phyloP scores from a whole-genome alignment of 1,139 yeast genomes.

The Pichia sp. region DNA sequence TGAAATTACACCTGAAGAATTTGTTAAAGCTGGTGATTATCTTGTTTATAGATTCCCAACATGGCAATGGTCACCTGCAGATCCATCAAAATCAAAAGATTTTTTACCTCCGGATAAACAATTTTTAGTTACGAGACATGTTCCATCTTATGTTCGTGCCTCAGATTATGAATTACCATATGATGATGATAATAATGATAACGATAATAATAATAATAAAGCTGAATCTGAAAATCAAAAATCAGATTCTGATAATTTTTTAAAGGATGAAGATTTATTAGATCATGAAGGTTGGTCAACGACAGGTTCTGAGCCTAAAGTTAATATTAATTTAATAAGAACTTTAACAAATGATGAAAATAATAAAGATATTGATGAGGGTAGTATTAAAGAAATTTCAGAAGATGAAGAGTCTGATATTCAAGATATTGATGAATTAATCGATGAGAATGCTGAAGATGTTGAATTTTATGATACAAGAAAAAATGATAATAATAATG shows the following conservation, averaged over 20 bases:
- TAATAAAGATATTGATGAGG: slow-evolving; percentile 6
- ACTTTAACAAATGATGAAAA: background rate
- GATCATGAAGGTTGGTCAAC: slow-evolving; percentile 56
- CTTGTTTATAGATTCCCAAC: slow-evolving; percentile 89
- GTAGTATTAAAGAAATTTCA: slow-evolving; percentile 12
- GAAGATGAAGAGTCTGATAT: slow-evolving; percentile 13
- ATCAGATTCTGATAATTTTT: slow-evolving; percentile 2
- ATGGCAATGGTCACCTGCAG: slow-evolving; percentile 86
- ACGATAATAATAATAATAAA: too few species aligned
- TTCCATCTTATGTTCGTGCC: slow-evolving; percentile 79
- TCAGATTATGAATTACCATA: slow-evolving; percentile 40
- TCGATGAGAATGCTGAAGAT: slow-evolving; percentile 24
- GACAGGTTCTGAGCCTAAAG: slow-evolving; percentile 6
- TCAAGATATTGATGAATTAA: slow-evolving; percentile 19
- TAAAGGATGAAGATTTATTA: slow-evolving; percentile 11
- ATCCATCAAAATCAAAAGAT: slow-evolving; percentile 52
- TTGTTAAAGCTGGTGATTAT: slow-evolving; percentile 89
- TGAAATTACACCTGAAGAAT: slow-evolving; percentile 90
- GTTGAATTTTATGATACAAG: slow-evolving; percentile 23
- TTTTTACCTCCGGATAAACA: slow-evolving; percentile 86
- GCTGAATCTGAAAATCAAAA: slow-evolving; percentile 19
- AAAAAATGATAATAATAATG: too few species aligned
- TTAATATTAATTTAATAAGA: background rate
- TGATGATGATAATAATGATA: slow-evolving; percentile 9
- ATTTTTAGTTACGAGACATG: slow-evolving; percentile 78